These are phyloP conservation scores for Aspergillus ostianus DNA, from an alignment of 495 filamentous ascomycete species.

Conservation along the genomic window DNA sequence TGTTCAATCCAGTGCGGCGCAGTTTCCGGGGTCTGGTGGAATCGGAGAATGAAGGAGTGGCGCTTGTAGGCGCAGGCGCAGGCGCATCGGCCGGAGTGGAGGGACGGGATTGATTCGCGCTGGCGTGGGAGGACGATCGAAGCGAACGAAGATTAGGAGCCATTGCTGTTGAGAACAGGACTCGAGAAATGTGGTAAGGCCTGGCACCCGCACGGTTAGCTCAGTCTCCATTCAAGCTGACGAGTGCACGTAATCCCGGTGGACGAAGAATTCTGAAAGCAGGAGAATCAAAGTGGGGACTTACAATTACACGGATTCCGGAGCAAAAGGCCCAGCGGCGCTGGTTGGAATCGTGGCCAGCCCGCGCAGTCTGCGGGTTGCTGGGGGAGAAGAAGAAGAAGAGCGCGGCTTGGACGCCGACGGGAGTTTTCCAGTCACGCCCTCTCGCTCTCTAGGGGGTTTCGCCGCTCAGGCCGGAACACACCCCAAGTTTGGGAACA, in stretches of 20 bases:
- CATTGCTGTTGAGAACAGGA: slow-evolving; percentile 25
- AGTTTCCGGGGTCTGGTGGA: slow-evolving; percentile 28
- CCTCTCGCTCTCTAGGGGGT: slow-evolving; percentile 17
- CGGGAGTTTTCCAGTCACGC: slow-evolving; percentile 31
- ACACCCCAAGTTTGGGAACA: slow-evolving; percentile 16
- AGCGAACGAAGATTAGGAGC: slow-evolving; percentile 34
- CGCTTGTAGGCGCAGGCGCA: slow-evolving; percentile 6
- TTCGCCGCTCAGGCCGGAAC: slow-evolving; percentile 22
- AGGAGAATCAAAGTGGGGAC: slow-evolving; percentile 7
- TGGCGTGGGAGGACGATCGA: slow-evolving; percentile 31
- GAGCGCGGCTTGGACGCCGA: slow-evolving; percentile 21
- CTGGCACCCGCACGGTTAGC: slow-evolving; percentile 21
- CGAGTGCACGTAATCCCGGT: neutral
- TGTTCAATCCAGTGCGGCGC: slow-evolving; percentile 26
- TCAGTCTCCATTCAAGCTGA: neutral
- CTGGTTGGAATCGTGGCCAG: slow-evolving; percentile 34
- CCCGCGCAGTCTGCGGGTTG: slow-evolving; percentile 33
- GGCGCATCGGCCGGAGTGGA: slow-evolving; percentile 25
- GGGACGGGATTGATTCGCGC: slow-evolving; percentile 28
- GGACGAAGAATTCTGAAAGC: neutral
- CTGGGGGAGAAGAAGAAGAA: slow-evolving; percentile 30
- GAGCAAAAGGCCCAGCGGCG: slow-evolving; percentile 28
- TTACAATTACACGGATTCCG: slow-evolving; percentile 24
- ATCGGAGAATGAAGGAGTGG: slow-evolving; percentile 22
- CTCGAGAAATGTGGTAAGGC: slow-evolving; percentile 18